Base-by-base conservation (phyloP, 805 yeast genomes). In the Maudiozyma saulgeensis region DNA sequence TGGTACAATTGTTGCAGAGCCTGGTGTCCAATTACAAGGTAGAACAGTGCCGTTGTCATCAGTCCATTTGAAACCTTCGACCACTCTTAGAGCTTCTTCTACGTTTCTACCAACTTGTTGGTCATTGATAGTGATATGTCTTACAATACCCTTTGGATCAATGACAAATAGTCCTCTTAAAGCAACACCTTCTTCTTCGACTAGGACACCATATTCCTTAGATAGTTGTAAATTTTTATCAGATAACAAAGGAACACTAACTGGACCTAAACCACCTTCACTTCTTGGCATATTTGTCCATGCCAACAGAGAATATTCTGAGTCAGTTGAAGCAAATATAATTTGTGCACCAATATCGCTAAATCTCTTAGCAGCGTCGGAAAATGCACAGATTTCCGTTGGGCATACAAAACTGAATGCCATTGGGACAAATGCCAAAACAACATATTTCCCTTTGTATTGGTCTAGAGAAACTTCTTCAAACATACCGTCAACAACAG, bases 331-430 rank as follows among this genome's bases (percentile, higher is more conserved):
- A 60, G 98, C 97, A 62, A 93, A 89, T 67, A 93, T 80, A 47
- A 93, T 82, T 76, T 88, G 86, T 59, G 88, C 81, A 64, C 82
- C 90, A 69, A 87, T 84, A 60, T 80, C 95, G 61, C 84, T 71
- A 75, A 93, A 93, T 79, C 84, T 82, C 78, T 82, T 81, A 62
- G 81, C 85, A 60, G 97, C 96, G 63, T 91, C 96, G 55, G 96
- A 86, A 84, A 89, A 93, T 62, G 98, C 98, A 73, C 91, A 83
- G 78, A 93, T 90, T 79, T 93, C 98, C 59, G 98, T 93, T 73
- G 99, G 98, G 77, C 99, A 93, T 56, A 93, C 98, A 63, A 93
- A 93, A 54, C 99, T 93, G 90, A 93, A 93, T 47, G 99, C 99
- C 80, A 90, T 77, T 73, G 99, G 99, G 71, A 93, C 84, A 78